Evolutionary conservation across 305 asterid species (phyloP).

Genomic region (Plantago lanceolata): DNA sequence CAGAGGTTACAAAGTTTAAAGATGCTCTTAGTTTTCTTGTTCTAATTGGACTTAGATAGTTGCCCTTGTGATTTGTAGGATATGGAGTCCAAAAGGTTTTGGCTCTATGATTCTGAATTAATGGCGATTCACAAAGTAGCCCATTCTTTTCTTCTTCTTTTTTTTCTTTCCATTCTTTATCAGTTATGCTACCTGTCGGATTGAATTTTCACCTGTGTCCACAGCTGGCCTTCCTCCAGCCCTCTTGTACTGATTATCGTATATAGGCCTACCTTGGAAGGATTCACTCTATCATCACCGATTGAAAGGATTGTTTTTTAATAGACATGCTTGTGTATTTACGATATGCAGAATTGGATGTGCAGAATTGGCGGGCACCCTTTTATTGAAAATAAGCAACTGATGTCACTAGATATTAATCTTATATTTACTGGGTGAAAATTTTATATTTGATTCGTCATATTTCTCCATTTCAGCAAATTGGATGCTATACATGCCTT

Average conservation of each 20-base stretch:
- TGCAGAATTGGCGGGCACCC: constrained; percentile 1
- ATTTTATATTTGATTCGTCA: constrained; percentile 3
- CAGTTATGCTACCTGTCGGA: constrained; percentile 12
- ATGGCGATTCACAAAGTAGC: too few species aligned
- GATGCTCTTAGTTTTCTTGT: not conserved
- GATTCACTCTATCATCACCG: not conserved
- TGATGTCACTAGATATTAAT: not conserved
- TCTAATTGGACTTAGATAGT: not conserved
- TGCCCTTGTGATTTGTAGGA: not conserved
- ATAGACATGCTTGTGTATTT: constrained; percentile 2
- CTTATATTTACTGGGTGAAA: constrained; percentile 20
- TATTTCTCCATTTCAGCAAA: constrained; percentile 39
- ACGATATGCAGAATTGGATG: constrained; percentile 7
- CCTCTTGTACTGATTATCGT: constrained; percentile 4
- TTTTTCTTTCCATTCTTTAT: not conserved
- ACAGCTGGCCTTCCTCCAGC: not conserved
- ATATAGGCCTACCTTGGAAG: constrained; percentile 14
- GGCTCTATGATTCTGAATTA: too few species aligned
- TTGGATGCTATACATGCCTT: constrained; percentile 73
- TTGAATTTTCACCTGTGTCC: not conserved
- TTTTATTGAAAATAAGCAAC: constrained; percentile 17
- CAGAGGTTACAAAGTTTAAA: not conserved
- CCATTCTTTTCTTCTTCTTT: not conserved
- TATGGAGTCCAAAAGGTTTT: too few species aligned
- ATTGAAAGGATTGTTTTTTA: not conserved